Evolutionary conservation across 179 eudicot genomes (phyloP).

Genomic region (Drosera spatulata): DNA sequence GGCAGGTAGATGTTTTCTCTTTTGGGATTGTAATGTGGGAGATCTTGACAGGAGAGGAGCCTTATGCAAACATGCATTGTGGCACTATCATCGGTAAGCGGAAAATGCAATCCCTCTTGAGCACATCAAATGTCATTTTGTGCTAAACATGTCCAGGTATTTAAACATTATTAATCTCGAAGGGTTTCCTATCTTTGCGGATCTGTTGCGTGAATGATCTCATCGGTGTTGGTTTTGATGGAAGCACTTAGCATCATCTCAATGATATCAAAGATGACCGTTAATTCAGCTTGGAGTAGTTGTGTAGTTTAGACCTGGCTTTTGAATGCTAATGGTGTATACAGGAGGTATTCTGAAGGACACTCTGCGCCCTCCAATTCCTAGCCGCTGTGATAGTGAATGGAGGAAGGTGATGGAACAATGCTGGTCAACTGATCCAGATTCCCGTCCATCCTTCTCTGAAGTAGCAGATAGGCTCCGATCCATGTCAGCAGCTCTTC

Average conservation of each 20-base stretch:
- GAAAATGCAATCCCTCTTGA: too few relatives aligned
- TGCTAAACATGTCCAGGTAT: not conserved
- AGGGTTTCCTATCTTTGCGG: not conserved
- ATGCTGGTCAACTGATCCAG: slow-evolving; percentile 81
- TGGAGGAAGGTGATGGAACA: slow-evolving; percentile 86
- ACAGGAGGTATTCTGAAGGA: slow-evolving; percentile 86
- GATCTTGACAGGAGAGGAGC: slow-evolving; percentile 91
- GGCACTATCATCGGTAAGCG: slow-evolving; percentile 88
- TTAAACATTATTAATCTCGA: not conserved
- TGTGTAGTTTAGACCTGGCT: too few relatives aligned
- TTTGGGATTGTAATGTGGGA: slow-evolving; percentile 97
- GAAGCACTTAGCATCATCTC: too few relatives aligned
- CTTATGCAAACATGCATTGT: slow-evolving; percentile 94
- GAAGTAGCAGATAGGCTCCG: slow-evolving; percentile 58
- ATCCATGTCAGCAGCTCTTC: slow-evolving; percentile 40
- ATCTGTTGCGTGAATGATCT: not conserved
- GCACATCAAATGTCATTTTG: too few relatives aligned
- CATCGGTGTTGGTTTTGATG: not conserved
- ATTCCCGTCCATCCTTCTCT: slow-evolving; percentile 69
- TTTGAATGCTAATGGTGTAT: not conserved
- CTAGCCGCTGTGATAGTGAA: slow-evolving; percentile 64
- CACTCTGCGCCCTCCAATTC: slow-evolving; percentile 72
- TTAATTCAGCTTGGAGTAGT: too few relatives aligned
- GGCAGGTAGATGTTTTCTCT: slow-evolving; percentile 96
- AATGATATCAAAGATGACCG: too few relatives aligned